Conservation (phyloP, 805 yeast genomes). For the Saccharomycopsis fermentans region DNA sequence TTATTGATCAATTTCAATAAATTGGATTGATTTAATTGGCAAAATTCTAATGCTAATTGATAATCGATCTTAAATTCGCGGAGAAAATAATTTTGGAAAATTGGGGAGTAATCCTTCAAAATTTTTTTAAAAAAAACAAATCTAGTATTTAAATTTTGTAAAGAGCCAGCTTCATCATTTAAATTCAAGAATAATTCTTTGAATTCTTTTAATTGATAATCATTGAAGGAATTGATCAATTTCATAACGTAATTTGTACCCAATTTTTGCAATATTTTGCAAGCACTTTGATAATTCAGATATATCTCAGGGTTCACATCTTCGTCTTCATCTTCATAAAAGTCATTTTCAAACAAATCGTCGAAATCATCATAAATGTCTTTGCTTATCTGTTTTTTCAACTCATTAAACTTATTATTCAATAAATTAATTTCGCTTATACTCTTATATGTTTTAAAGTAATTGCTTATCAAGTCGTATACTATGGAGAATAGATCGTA, state of each 20-base stretch:
- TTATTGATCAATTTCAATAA: slow-evolving; percentile 35
- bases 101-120: slow-evolving; percentile 46
- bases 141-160: slow-evolving; percentile 77
- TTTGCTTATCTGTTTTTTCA: slow-evolving; percentile 53
- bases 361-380: slow-evolving; percentile 71
- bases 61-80: slow-evolving; percentile 59
- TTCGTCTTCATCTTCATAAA: slow-evolving; percentile 35
- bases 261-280: slow-evolving; percentile 57
- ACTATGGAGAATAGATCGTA: slow-evolving; percentile 58
- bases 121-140: slow-evolving; percentile 73
- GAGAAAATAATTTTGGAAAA: slow-evolving; percentile 51
- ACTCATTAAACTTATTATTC: slow-evolving; percentile 45
- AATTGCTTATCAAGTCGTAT: slow-evolving; percentile 49
- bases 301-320: slow-evolving; percentile 11
- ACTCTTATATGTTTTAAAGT: slow-evolving; percentile 72
- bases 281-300: slow-evolving; percentile 47
- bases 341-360: slow-evolving; percentile 30
- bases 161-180: slow-evolving; percentile 87
- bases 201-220: slow-evolving; percentile 61
- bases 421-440: slow-evolving; percentile 69
- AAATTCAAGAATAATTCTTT: slow-evolving; percentile 55
- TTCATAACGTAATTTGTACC: slow-evolving; percentile 48
- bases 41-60: slow-evolving; percentile 51
- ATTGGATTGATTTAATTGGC: slow-evolving; percentile 60
- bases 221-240: slow-evolving; percentile 64